Evolutionary conservation across 108 stramenopile genomes (phyloP).

Genomic region (Cyclotella sp.): DNA sequence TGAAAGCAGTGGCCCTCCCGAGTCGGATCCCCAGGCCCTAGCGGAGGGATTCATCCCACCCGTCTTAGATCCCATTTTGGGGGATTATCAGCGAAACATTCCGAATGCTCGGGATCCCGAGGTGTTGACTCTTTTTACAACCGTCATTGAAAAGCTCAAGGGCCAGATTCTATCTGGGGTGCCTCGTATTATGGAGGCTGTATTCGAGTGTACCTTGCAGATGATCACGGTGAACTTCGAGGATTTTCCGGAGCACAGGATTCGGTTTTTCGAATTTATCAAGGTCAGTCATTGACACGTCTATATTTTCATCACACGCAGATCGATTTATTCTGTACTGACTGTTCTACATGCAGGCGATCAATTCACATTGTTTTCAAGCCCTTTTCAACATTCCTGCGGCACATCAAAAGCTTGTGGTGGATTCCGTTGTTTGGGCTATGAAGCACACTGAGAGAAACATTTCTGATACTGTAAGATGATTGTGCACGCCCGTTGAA

Average conservation of each 20-base stretch:
- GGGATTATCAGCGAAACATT: constrained; percentile 94
- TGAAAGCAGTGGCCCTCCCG: constrained; percentile 93
- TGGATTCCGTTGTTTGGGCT: constrained; percentile 98
- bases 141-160: constrained; percentile 92
- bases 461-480: constrained; percentile 90
- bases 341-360: constrained; percentile 48
- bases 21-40: constrained; percentile 89
- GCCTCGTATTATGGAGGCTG: constrained; percentile 96
- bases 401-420: constrained; percentile 97
- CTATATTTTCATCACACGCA: background rate
- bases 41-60: constrained; percentile 95
- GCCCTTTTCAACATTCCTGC: constrained; percentile 96
- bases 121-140: constrained; percentile 92
- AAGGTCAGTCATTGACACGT: constrained; percentile 51
- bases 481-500: background rate
- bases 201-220: constrained; percentile 97
- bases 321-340: background rate
- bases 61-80: constrained; percentile 95
- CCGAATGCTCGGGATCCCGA: constrained; percentile 95
- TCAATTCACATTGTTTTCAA: constrained; percentile 93
- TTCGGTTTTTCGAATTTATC: constrained; percentile 96
- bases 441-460: constrained; percentile 99
- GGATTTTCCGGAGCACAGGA: constrained; percentile 98
- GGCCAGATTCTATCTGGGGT: constrained; percentile 86
- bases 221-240: constrained; percentile 99